Base-by-base conservation (phyloP, 805 yeast species). In the Sugiyamaella smithiae region DNA sequence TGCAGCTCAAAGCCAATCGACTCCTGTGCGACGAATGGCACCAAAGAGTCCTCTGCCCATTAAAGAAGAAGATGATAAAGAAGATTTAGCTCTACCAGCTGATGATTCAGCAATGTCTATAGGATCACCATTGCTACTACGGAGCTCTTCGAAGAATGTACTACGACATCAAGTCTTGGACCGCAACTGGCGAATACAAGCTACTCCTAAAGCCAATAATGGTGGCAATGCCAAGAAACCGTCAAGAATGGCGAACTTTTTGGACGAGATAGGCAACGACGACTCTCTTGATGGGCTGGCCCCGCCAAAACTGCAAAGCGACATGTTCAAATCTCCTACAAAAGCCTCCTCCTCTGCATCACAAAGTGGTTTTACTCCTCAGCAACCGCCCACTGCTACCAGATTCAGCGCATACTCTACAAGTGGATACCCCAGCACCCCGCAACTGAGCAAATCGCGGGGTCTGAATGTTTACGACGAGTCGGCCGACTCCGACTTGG, bases 121-220 rank as follows among this genome's bases (percentile, higher is more conserved):
- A 16, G 19, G 22, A 3, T 26, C 29, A 8, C 29, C 29, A 8
- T 11, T 26, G 29, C 11, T 11, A 26, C 29, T 26, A 26, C 7
- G 11, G 29, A 26, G 9, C 7, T 11, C 7, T 11, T 16, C 38
- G 12, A 38, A 26, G 8, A 31, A 49, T 23, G 48, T 50, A 9
- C 51, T 63, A 12, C 54, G 66, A n/a, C 67, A 64, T 46, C 62
- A 65, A 22, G 65, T 65, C 8, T 55, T 66, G 40, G 66, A 67
- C 49, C 56, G 58, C 41, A 59, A 58, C 44, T 67, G 67, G 69
- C 57, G 60, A n/a, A 43, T 67, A 31, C 67, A 65, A 48, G 65
- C 57, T 5, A 67, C 70, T 6, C 70, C 70, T 2, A 40, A 38
- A 24, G 28, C 50, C 9, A 9, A 19, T 14, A 32, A 16, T 11